phyloP scores from a whole-genome alignment of 768 basidiomycete genomes.

The Cyclocybe cylindracea region DNA sequence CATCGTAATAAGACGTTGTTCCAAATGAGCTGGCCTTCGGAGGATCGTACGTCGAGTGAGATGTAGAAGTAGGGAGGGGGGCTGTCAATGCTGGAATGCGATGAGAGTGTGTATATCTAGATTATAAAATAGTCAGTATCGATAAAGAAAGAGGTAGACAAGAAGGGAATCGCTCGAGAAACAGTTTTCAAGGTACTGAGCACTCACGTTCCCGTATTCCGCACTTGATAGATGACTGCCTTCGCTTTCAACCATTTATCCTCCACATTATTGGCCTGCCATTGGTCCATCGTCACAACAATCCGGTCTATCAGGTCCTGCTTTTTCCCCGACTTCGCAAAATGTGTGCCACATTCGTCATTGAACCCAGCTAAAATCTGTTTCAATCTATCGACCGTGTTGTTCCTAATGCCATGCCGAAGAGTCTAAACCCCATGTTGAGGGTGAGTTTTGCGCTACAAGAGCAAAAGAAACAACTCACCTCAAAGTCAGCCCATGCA shows the following conservation, averaged over 20 bases:
- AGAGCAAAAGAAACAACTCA: slow-evolving; percentile 30
- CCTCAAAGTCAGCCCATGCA: slow-evolving; percentile 76
- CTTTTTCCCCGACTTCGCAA: slow-evolving; percentile 82
- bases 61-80: slow-evolving; percentile 15
- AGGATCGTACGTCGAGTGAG: slow-evolving; percentile 24
- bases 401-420: slow-evolving; percentile 68
- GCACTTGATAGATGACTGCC: slow-evolving; percentile 66
- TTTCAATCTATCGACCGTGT: slow-evolving; percentile 87
- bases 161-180: slow-evolving; percentile 2
- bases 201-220: slow-evolving; percentile 67
- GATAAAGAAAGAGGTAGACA: neutral
- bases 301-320: slow-evolving; percentile 86
- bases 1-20: slow-evolving; percentile 50
- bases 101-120: slow-evolving; percentile 22
- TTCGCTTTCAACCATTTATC: slow-evolving; percentile 75
- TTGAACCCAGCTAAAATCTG: slow-evolving; percentile 78
- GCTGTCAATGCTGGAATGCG: slow-evolving; percentile 11
- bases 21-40: slow-evolving; percentile 30
- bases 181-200: slow-evolving; percentile 3
- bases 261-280: slow-evolving; percentile 54
- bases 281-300: slow-evolving; percentile 54
- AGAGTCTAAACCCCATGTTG: slow-evolving; percentile 47
- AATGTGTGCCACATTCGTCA: slow-evolving; percentile 69
- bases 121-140: slow-evolving; percentile 3
- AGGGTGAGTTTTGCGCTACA: slow-evolving; percentile 11